Evolutionary conservation across 2,329 filamentous ascomycete genomes (phyloP), one percentile per base, ranked within the genome.

Genomic region (Cytospora piceicola): DNA sequence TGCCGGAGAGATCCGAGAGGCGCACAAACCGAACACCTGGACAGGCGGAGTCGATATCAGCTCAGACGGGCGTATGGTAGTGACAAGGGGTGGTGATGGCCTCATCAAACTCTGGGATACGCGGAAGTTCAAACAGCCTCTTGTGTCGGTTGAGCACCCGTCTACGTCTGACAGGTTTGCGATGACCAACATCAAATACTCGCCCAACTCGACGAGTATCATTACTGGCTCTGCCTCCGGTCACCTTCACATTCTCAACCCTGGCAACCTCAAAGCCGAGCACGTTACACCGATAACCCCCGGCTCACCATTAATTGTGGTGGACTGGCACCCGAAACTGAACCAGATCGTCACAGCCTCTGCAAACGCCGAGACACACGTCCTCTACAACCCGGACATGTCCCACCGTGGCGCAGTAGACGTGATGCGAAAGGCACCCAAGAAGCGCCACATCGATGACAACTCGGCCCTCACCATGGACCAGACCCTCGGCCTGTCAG

Each of bases 261-360:
- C 95, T 0, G 95, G 93, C 49, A 98, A 96, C 58, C 83, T 99
- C 64, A 89, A 86, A 65, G 84, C 94, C 1, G 94, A 97, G 75
- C 87, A 93, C 34, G 88, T 94, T 64, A 96, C 94, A 3, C 90
- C 92, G 3, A 88, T 99, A n/a, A 97, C 94, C 0, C 90, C 93
- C 0, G 90, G 90, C 17, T 91, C 89, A 7, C 86, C 94, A 0
- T 80, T 99, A 11, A 91, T 98, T 68, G 88, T 89, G 2, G 92
- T 96, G 30, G 82, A 91, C 68, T 99, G 95, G 95, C 94, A 99
- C 73, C 85, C 91, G 24, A 96, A 93, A 77, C 88, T 99, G 74
- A 98, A 99, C 75, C 95, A 99, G 75, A 97, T 99, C 73, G 78
- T 98, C 69, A 96, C 94, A 11, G 94, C 94, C 66, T 97, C 94